phyloP scores from a whole-genome alignment of 495 filamentous ascomycete genomes.

The Hypomontagnella monticulosa region DNA sequence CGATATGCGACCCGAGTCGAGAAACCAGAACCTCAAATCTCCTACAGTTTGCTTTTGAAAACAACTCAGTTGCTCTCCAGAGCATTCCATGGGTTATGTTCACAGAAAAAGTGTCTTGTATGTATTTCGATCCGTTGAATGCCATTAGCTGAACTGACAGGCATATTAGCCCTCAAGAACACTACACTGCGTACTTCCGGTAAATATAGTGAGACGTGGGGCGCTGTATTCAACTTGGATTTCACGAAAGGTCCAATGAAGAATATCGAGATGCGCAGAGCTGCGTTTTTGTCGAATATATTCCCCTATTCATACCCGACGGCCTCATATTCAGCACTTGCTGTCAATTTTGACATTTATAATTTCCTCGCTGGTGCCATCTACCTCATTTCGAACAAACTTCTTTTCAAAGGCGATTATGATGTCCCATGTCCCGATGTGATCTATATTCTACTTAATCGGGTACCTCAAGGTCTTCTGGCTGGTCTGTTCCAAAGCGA shows the following conservation, averaged over 20 bases:
- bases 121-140: background rate
- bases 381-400: slow-evolving; percentile 21
- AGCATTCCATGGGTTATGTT: slow-evolving; percentile 12
- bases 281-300: too few relatives aligned
- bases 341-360: slow-evolving; percentile 12
- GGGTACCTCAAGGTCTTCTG: background rate
- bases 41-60: background rate
- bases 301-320: too few relatives aligned
- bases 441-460: slow-evolving; percentile 7
- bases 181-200: too few relatives aligned
- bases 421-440: background rate
- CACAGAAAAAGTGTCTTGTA: background rate
- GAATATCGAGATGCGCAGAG: too few relatives aligned
- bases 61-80: background rate
- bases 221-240: too few relatives aligned
- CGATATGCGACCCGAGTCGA: too few relatives aligned
- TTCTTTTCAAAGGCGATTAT: background rate
- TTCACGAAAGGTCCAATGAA: too few relatives aligned
- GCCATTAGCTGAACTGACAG: background rate
- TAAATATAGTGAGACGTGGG: too few relatives aligned
- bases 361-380: slow-evolving; percentile 11
- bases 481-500: slow-evolving; percentile 5
- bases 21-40: background rate
- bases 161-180: background rate
- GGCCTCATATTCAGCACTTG: background rate